Evolutionary conservation across 129 eudicot species (phyloP).

Genomic region (Gnaphalium uliginosum): DNA sequence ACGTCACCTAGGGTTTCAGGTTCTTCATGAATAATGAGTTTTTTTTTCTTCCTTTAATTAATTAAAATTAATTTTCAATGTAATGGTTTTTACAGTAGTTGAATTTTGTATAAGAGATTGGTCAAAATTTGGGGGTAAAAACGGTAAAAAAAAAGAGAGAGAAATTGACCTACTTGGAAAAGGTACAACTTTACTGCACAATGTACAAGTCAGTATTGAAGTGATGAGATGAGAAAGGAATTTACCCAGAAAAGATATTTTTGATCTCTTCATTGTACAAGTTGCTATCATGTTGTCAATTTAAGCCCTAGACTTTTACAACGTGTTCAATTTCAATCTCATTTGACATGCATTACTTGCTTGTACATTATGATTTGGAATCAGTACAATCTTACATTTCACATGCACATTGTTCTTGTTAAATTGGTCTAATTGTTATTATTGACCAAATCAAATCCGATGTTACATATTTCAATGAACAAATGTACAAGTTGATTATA

Average conservation of each 20-base stretch:
- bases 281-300: constrained; percentile 26
- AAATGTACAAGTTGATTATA: constrained; percentile 7
- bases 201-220: constrained; percentile 35
- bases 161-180: constrained; percentile 27
- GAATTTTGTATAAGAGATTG: constrained; percentile 33
- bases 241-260: constrained; percentile 1
- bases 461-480: constrained; percentile 25
- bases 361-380: neutral
- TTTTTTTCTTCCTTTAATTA: constrained; percentile 28
- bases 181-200: constrained; percentile 26
- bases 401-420: neutral
- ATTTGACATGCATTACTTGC: neutral
- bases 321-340: constrained; percentile 6
- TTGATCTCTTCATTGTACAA: constrained; percentile 31
- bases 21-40: constrained; percentile 58
- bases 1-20: constrained; percentile 76
- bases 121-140: constrained; percentile 23
- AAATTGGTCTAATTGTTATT: constrained; percentile 13
- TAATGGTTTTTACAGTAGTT: constrained; percentile 30
- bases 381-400: constrained; percentile 3
- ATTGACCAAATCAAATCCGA: constrained; percentile 31
- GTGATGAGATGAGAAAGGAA: constrained; percentile 14
- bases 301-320: constrained; percentile 9
- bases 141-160: neutral
- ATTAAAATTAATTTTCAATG: constrained; percentile 19